phyloP scores from a whole-genome alignment of 2,329 filamentous ascomycete species.

The Purpureocillium takamizusanense region DNA sequence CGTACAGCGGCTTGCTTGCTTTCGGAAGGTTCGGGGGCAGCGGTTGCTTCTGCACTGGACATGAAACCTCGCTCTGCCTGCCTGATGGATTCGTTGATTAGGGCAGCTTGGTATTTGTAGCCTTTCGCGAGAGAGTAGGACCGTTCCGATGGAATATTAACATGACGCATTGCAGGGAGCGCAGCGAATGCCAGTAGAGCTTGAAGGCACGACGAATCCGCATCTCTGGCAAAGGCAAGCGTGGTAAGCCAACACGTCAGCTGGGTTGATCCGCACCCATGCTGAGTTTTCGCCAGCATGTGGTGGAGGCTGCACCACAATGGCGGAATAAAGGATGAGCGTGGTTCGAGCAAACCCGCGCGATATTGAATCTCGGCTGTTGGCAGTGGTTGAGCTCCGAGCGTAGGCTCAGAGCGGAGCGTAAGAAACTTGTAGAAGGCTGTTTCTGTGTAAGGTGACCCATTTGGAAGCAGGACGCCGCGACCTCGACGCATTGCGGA shows the following conservation, averaged over 20 bases:
- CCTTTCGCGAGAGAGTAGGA: too few species aligned
- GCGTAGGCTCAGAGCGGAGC: background rate
- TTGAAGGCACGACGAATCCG: background rate
- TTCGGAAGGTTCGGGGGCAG: too few species aligned
- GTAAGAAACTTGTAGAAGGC: background rate
- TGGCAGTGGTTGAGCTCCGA: background rate
- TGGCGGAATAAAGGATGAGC: background rate
- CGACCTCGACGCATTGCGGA: background rate
- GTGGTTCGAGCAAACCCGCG: background rate
- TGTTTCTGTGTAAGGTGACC: conserved; percentile 13
- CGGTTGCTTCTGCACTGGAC: too few species aligned
- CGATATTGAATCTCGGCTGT: background rate
- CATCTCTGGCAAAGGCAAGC: background rate
- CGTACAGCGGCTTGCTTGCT: too few species aligned
- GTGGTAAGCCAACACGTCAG: background rate
- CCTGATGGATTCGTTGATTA: too few species aligned
- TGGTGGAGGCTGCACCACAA: background rate
- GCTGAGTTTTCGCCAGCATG: background rate
- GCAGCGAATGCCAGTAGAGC: background rate
- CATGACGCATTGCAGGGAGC: background rate
- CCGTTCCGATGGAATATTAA: background rate
- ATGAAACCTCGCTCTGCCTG: too few species aligned
- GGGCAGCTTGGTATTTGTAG: too few species aligned
- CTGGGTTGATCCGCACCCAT: background rate
- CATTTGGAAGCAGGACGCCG: background rate